Evolutionary conservation across 345 rosid species (phyloP), one percentile per base, ranked within the genome.

Genomic region (Lumnitzera racemosa): DNA sequence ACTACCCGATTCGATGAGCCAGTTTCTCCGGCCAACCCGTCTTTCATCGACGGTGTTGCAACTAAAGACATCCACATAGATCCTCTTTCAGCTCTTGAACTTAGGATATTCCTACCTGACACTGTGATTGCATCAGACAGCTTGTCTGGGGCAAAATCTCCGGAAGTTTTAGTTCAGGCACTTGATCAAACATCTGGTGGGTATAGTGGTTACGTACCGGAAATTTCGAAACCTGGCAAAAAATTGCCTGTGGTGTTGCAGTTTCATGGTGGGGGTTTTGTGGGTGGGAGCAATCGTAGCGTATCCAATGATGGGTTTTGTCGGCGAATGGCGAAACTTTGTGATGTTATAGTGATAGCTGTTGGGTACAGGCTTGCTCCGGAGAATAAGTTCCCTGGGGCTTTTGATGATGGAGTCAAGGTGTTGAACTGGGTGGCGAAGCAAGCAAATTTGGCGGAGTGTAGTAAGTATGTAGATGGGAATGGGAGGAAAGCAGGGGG

Each of bases 241-340:
- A 87, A 67, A 72, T 67, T 92, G 48, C 96, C 98, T 25, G 87
- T 87, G 73, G 77, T 89, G 74, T 55, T 89, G 80, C 96, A 87
- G 82, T 92, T 92, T 66, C 98, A 92, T 13, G 96, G 96, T n/a
- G 98, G 98, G 5, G 97, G 91, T 59, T 89, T 86, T 60, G 90
- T 89, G 43, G 75, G 87, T 20, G 96, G 96, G 65, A 83, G 96
- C 58, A 84, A 81, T 56, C 88, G 76, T 55, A 75, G 91, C 15
- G 80, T 70, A 53, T 75, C 67, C 15, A 88, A 88, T 59, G 96
- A 91, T 68, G 62, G 57, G 68, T 88, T 91, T 57, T 91, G 95
- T 57, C 74, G 89, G 73, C 62, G 95, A 65, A 73, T 84, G 6
- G 91, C 90, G 2, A 88, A 81, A 71, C 66, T 81, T 49, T 89